phyloP scores from a whole-genome alignment of 306 rosid species.

The Corylus americana region DNA sequence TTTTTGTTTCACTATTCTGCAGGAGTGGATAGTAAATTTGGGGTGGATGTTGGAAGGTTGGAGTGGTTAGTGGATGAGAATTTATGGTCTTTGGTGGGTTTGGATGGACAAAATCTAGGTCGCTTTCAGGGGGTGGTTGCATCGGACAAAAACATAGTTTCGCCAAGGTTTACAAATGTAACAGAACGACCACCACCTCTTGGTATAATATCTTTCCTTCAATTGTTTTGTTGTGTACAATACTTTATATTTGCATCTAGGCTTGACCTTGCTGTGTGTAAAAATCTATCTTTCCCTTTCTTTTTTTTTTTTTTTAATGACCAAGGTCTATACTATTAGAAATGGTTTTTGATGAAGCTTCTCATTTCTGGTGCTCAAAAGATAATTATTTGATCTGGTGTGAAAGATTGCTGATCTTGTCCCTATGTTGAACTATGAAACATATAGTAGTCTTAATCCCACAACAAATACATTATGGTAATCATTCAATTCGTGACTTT shows the following conservation, averaged over 20 bases:
- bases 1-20: constrained; percentile 13
- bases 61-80: constrained; percentile 75
- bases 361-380: neutral
- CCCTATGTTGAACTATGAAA: neutral
- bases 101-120: constrained; percentile 74
- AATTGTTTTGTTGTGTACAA: neutral
- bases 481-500: neutral
- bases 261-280: neutral
- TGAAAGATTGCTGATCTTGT: neutral
- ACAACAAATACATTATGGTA: neutral
- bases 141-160: constrained; percentile 78
- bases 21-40: constrained; percentile 89
- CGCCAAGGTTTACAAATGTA: constrained; percentile 59
- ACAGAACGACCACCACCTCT: constrained; percentile 71
- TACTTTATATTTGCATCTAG: neutral
- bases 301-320: neutral
- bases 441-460: neutral
- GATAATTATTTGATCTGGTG: neutral
- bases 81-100: constrained; percentile 67
- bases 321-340: neutral
- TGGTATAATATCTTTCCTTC: constrained; percentile 51
- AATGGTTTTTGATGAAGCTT: constrained; percentile 11
- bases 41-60: constrained; percentile 59
- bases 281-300: neutral
- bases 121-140: constrained; percentile 79